Evolutionary conservation across 2,329 filamentous ascomycete genomes (phyloP), one percentile per base, ranked within the genome.

Genomic region (Waltergamsia citrina): DNA sequence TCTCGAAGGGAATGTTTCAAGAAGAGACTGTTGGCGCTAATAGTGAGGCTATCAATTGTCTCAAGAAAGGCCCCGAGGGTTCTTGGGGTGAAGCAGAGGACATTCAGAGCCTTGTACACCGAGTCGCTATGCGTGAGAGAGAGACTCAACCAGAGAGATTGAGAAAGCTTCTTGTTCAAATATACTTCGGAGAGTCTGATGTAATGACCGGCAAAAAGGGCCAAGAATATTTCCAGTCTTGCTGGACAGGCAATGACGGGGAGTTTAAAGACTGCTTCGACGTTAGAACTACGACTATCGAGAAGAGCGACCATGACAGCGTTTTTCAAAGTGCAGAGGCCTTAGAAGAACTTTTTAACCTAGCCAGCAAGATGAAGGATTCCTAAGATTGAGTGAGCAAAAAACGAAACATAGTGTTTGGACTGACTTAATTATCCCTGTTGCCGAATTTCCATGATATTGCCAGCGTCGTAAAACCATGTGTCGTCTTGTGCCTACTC

Each of bases 11-110:
- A 5, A 43, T 44, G 40, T 45, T 42, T 32, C 34, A 26, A 2
- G 41, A 41, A 12, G 42, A 39, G 20, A 45, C 43, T 1, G 38
- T 40, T 14, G 43, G 43, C 7, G 41, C 43, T 4, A 45, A 45
- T 12, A 35, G 33, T 18, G 43, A 45, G 26, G 38, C 41, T 5
- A 29, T 42, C 20, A 39, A 40, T 16, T 43, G 40, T 21, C 25
- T 44, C 17, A 38, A 34, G 17, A 45, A 44, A 27, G 39, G 42
- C 6, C 31, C 29, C 14, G 17, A 23, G 10, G 40, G 24, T 16
- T 27, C 38, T 1, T 44, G 43, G 43, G 36, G 19, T 7, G 34
- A 35, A 21, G 42, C 38, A 12, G 38, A 37, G 3, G 36, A 45
- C 14, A 43, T 43, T 30, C 19, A 5, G 4, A 19, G 20, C 6